Evolutionary conservation across 441 rosid genomes (phyloP).

Genomic region (Adansonia gregorii): DNA sequence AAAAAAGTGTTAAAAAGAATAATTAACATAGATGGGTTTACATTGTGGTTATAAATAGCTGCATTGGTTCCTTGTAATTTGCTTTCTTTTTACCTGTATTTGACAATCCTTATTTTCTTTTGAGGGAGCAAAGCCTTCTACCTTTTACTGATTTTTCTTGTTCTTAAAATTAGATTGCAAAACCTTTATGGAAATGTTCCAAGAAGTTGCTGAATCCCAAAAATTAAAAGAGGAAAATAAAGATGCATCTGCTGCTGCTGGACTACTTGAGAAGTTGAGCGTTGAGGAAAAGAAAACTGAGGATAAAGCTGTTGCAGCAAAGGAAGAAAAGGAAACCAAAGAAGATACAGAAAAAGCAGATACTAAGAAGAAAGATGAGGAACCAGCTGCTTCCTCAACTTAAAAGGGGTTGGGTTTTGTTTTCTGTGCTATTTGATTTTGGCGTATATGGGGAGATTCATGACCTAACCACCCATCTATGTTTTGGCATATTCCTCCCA

Average conservation of each 20-base stretch:
- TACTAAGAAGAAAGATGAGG: constrained; percentile 51
- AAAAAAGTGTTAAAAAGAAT: neutral
- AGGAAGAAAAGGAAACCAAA: constrained; percentile 42
- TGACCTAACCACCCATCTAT: constrained; percentile 25
- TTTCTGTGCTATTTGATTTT: constrained; percentile 24
- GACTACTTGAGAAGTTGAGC: constrained; percentile 66
- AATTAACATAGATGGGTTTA: neutral
- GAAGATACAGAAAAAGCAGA: constrained; percentile 36
- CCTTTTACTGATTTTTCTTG: neutral
- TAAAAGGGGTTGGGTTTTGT: constrained; percentile 34
- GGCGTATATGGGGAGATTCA: constrained; percentile 25
- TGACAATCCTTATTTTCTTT: neutral
- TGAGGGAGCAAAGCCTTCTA: neutral
- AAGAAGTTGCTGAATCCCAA: constrained; percentile 71
- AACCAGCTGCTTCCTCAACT: constrained; percentile 47
- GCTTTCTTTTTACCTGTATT: neutral
- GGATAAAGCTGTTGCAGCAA: constrained; percentile 41
- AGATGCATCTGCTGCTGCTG: constrained; percentile 69
- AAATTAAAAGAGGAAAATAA: constrained; percentile 60
- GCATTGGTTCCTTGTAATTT: neutral
- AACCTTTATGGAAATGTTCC: constrained; percentile 68
- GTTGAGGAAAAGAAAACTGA: constrained; percentile 61
- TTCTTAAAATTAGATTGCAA: constrained; percentile 62
- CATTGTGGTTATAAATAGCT: neutral
- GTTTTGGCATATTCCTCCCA: constrained; percentile 30